Evolutionary conservation across 345 rosid genomes (phyloP), one percentile per base, ranked within the genome.

Genomic region (Clarkia xantiana): DNA sequence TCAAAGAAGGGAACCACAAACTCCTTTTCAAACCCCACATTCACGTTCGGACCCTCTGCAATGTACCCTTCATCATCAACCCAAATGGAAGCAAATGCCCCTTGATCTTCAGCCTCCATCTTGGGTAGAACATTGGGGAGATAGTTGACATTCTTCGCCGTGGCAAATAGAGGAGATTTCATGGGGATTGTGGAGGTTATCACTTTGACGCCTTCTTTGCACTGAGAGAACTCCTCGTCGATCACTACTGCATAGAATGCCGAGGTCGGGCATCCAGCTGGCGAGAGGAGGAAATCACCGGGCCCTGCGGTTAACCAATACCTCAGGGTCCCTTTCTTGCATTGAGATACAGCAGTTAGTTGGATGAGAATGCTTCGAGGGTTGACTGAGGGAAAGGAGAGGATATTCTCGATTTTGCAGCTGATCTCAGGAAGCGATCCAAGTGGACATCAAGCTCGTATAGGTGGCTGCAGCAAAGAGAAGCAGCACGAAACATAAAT

Each of bases 231-330:
- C 40, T 68, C 69, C 4, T 76, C 63, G 1, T 68, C 77, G 1
- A 81, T 81, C 52, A 74, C 82, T 9, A 81, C 76, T 39, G 85
- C 90, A 25, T 81, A 81, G 70, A 81, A 81, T 44, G 80, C 90
- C 29, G 90, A 45, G 18, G 71, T 62, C 7, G 74, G 80, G 50
- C 77, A 78, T 11, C 71, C 67, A 14, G 80, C 65, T 6, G 90
- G 74, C 3, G 85, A 81, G 43, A 81, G 80, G 66, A 72, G 58
- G 73, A 78, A 81, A 54, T 81, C 61, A 19, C 90, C 85, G 14
- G 85, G 90, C 25, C 85, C 85, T 13, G 90, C 70, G 62, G 64
- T 78, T 56, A 78, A 57, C 90, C 85, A 81, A 63, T 56, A 81
- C 51, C 85, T 61, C 41, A 81, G 50, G 46, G 82, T 76, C 52